phyloP scores from a whole-genome alignment of 345 rosid species.

The Turritis glabra region DNA sequence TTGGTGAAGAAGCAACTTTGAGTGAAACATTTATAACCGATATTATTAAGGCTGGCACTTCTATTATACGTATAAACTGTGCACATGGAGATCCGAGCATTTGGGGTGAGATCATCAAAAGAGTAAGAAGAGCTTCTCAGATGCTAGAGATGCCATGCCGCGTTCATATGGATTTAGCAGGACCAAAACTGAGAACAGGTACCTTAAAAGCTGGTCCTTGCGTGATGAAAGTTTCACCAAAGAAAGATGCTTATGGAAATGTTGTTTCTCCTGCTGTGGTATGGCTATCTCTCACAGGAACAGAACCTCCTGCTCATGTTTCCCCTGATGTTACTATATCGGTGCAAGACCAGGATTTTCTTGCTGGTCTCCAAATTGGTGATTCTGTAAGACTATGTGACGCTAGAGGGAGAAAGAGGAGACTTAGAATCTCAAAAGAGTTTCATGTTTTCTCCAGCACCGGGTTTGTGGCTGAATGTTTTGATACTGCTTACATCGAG shows the following conservation, averaged over 20 bases:
- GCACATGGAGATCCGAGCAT: slow-evolving; percentile 62
- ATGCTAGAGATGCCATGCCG: slow-evolving; percentile 65
- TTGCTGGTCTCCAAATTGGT: slow-evolving; percentile 48
- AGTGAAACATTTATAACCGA: slow-evolving; percentile 51
- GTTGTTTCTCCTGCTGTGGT: slow-evolving; percentile 54
- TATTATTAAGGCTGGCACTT: slow-evolving; percentile 56
- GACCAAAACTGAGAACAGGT: slow-evolving; percentile 72
- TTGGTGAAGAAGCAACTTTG: slow-evolving; percentile 60
- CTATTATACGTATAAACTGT: slow-evolving; percentile 64
- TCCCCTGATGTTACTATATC: slow-evolving; percentile 52
- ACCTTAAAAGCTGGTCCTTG: slow-evolving; percentile 60
- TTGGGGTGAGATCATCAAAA: slow-evolving; percentile 66
- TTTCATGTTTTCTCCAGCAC: slow-evolving; percentile 54
- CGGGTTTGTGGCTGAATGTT: slow-evolving; percentile 61
- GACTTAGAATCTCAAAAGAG: slow-evolving; percentile 46
- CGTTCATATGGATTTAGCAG: slow-evolving; percentile 75
- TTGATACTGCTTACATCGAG: slow-evolving; percentile 54
- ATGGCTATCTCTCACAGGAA: slow-evolving; percentile 57
- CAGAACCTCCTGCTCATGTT: slow-evolving; percentile 58
- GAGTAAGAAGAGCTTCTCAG: slow-evolving; percentile 55
- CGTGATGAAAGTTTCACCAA: slow-evolving; percentile 57
- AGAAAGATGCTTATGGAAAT: slow-evolving; percentile 59
- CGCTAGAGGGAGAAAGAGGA: slow-evolving; percentile 61
- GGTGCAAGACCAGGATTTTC: slow-evolving; percentile 46
- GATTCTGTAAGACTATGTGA: slow-evolving; percentile 53